Evolutionary conservation across 768 basidiomycete species (phyloP), one percentile per base, ranked within the genome.

Genomic region (Termitomyces sp.): DNA sequence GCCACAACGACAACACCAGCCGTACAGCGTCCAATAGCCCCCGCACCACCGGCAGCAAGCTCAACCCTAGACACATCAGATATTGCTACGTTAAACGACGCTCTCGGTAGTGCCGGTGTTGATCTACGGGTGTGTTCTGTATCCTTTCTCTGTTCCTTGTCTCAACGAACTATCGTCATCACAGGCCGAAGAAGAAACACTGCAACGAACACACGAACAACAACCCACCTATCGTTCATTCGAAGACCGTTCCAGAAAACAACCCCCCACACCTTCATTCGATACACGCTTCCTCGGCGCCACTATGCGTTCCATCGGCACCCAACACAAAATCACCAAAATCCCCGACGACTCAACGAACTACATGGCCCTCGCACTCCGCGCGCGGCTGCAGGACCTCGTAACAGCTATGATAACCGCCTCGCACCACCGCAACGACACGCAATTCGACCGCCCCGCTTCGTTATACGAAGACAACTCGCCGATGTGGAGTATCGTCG

Each of bases 131-230:
- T 89, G 62, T 60, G 79, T 39, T 45, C 40, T 13, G 42, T 37
- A n/a, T 33, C 14, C 30, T 24, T 37, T 20, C 7, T 36, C 14
- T 26, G 30, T 46, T 47, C 7, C 13, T 16, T 53, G 20, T 18
- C 52, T 13, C 7, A 24, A 34, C 14, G 6, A 33, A 53, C 24
- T 53, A n/a, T 63, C 39, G 49, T 39, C 32, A 43, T 36, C 39
- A 2, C 65, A 94, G 91, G 93, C 93, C 0, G 93, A 94, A 70
- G 92, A 94, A 74, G 93, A 93, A 69, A 79, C 82, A 4, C 73
- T 93, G 5, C 89, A 92, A 63, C 79, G 88, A 40, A 75, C 79
- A 3, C 79, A 86, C 56, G 83, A 86, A 58, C 80, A 79, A 44
- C 86, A 85, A 61, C 81, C 83, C 45, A 59, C 82, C 18, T 88